Base-by-base conservation (phyloP, 2,329 filamentous ascomycete species). In the Geoglossum cookeanum region DNA sequence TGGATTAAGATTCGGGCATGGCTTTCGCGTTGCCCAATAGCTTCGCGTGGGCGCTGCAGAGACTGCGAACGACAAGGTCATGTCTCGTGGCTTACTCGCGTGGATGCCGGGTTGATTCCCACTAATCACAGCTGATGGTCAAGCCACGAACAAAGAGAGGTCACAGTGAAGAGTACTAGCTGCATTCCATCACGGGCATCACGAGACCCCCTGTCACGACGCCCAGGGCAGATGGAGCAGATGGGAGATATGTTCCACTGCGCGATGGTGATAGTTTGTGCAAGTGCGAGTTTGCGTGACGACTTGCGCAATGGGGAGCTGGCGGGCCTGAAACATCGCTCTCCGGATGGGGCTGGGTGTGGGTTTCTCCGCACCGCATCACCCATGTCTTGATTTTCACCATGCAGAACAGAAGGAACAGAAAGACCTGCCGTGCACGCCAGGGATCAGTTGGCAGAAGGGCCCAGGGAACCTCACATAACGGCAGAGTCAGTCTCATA, bases 101-200 rank as follows among this genome's bases (percentile, higher is more conserved):
- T 53, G 49, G 49, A 51, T 53, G 49, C 49, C 30, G 49, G 49
- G 49, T 53, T 53, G 49, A 22, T 53, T 53, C 49, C 49, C 22
- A 37, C 49, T 53, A 53, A 35, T 53, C 49, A 53, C 32, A 9
- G 13, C 42, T 17, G 17, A 17, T 45, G n/a, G 15, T 45, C 42
- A 45, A 45, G 42, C 42, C 42, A 45, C 42, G n/a, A 45, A 22
- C n/a, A 45, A 42, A 15, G 39, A 42, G n/a, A 45, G 42, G 42
- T 45, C 42, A 22, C 42, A 45, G 13, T 13, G 42, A 45, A 45
- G 42, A 22, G 42, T 45, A 22, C 17, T 13, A 3, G 42, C 17
- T 45, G n/a, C 42, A 6, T 5, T 17, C 42, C 42, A 45, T 45
- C 42, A 45, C 17, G 42, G 9, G 42, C 42, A 22, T 45, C 42